These are phyloP conservation scores for Gossypium bickii DNA, from an alignment of 345 rosid species.

Conservation along the genomic window DNA sequence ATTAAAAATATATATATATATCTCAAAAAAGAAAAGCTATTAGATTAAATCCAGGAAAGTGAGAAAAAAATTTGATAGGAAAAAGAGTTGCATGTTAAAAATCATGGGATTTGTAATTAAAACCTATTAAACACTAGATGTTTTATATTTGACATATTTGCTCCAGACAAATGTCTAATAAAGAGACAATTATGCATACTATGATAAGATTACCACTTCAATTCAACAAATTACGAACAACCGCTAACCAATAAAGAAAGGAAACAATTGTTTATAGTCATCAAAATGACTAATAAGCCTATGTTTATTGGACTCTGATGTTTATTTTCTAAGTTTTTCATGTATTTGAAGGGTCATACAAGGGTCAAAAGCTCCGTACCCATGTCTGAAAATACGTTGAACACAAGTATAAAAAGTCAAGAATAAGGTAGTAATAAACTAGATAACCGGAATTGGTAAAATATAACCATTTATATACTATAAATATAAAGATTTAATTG, in stretches of 20 bases:
- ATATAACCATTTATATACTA: too few species aligned
- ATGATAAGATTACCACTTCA: constrained; percentile 2
- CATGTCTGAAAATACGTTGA: too few species aligned
- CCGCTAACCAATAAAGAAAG: not conserved
- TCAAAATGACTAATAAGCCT: not conserved
- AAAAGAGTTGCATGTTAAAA: not conserved
- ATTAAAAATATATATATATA: too few species aligned
- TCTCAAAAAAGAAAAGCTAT: not conserved
- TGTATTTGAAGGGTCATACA: too few species aligned
- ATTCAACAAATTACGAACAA: not conserved
- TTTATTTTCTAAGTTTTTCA: too few species aligned
- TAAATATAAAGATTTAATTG: too few species aligned
- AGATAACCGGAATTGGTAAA: too few species aligned
- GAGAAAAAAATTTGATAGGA: not conserved
- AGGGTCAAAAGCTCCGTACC: too few species aligned
- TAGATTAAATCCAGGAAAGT: not conserved
- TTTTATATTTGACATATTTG: not conserved
- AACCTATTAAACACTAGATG: not conserved
- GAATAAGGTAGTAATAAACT: too few species aligned
- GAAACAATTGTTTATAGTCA: not conserved
- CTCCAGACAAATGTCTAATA: not conserved
- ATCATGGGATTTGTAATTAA: not conserved
- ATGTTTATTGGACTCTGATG: too few species aligned
- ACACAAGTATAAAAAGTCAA: too few species aligned
- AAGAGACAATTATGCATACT: not conserved